Evolutionary conservation across 1,284 basidiomycete species (phyloP), one percentile per base, ranked within the genome.

Genomic region (Stygiomarasmius scandens): DNA sequence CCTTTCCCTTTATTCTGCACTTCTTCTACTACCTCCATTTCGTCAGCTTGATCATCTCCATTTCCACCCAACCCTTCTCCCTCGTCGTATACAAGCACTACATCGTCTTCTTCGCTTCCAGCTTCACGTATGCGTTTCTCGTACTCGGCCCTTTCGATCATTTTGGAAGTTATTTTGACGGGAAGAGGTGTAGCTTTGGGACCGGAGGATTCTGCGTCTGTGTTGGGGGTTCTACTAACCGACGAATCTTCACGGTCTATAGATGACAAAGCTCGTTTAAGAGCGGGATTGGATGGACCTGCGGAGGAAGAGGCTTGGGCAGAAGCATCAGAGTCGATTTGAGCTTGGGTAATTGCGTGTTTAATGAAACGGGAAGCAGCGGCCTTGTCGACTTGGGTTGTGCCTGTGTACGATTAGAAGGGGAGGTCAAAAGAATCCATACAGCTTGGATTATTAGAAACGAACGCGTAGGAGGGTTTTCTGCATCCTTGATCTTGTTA

Each of bases 331-430:
- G 34, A 27, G 27, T 52, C 55, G 52, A 6, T 61, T 68, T 72
- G 25, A 67, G 78, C 78, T 67, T 89, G 86, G 0, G 85, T 72
- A 53, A 93, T 90, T n/a, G 90, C 91, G 66, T 90, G 82, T 68
- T 88, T 90, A 69, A 93, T 93, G 71, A 93, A 93, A 29, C 91
- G 83, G 49, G 76, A 76, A 3, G 90, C 91, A n/a, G 88, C 91
- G 23, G 74, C 84, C 68, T 88, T 90, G 79, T 93, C 90, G 51
- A 93, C 65, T 36, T 70, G 51, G 76, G 76, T 65, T 78, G 85
- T 87, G 64, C 47, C 34, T 59, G 41, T 45, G 59, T 45, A 24
- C 49, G 52, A 20, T 22, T 19, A 51, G 54, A 29, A 36, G 51
- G 25, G 44, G 9, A 24, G n/a, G n/a, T n/a, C n/a, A n/a, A 16